Evolutionary conservation across 1,284 basidiomycete species (phyloP).

Genomic region (Leccinum solheimii): DNA sequence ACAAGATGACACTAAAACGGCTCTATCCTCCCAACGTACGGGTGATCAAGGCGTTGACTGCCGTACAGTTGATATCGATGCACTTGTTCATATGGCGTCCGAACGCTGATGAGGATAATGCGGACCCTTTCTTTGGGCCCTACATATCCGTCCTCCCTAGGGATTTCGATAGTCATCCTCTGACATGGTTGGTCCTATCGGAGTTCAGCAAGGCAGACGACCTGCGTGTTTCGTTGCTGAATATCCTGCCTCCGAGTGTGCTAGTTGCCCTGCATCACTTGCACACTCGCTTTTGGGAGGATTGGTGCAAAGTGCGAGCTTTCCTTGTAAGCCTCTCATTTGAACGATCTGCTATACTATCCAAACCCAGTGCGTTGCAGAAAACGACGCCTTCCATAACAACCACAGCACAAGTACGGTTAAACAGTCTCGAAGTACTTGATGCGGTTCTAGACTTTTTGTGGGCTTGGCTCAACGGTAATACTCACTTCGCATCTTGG

Average conservation of each 20-base stretch:
- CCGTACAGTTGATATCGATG: slow-evolving; percentile 60
- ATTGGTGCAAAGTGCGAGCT: slow-evolving; percentile 51
- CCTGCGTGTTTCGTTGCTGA: slow-evolving; percentile 37
- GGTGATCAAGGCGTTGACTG: slow-evolving; percentile 43
- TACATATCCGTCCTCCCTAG: slow-evolving; percentile 75
- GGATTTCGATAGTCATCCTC: slow-evolving; percentile 72
- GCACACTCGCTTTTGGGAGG: slow-evolving; percentile 53
- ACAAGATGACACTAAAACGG: slow-evolving; percentile 59
- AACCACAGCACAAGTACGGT: background rate
- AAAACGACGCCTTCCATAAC: slow-evolving; percentile 10
- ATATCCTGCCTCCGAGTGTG: slow-evolving; percentile 53
- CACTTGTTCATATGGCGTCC: slow-evolving; percentile 61
- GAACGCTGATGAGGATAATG: slow-evolving; percentile 38
- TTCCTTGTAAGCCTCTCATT: slow-evolving; percentile 45
- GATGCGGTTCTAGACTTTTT: slow-evolving; percentile 42
- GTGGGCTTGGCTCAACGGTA: slow-evolving; percentile 88
- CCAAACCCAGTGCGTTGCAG: slow-evolving; percentile 9
- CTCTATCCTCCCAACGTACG: slow-evolving; percentile 45
- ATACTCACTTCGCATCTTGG: slow-evolving; percentile 28
- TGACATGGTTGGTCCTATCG: slow-evolving; percentile 61
- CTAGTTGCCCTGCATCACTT: slow-evolving; percentile 48
- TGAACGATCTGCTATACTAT: background rate
- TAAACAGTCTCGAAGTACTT: slow-evolving; percentile 16
- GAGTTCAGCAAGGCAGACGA: slow-evolving; percentile 9
- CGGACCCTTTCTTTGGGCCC: slow-evolving; percentile 65